phyloP scores from a whole-genome alignment of 2,329 filamentous ascomycete species.

The Fusarium miscanthi region DNA sequence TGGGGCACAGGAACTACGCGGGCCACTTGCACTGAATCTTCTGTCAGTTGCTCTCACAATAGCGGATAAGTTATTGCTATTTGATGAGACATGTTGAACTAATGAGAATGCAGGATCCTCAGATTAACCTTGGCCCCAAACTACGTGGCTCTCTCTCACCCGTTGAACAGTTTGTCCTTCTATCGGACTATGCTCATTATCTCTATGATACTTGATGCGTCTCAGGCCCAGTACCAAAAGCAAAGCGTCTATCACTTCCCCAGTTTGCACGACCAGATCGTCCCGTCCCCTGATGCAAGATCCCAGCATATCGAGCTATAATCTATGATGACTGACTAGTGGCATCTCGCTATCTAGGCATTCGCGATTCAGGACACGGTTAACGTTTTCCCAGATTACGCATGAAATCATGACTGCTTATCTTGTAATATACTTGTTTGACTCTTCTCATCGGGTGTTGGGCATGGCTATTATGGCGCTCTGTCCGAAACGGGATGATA shows the following conservation, averaged over 20 bases:
- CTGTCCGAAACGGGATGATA: constrained; percentile 20
- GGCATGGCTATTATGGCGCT: background rate
- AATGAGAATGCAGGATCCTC: background rate
- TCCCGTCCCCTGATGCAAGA: constrained; percentile 40
- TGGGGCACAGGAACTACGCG: background rate
- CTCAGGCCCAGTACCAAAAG: constrained; percentile 17
- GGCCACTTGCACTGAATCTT: background rate
- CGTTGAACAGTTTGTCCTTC: background rate
- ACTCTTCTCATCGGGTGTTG: background rate
- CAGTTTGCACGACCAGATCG: constrained; percentile 36
- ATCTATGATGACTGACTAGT: constrained; percentile 18
- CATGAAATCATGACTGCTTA: constrained; percentile 15
- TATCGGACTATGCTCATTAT: background rate
- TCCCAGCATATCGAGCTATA: constrained; percentile 28
- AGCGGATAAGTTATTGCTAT: background rate
- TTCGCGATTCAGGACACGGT: constrained; percentile 21
- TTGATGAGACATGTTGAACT: background rate
- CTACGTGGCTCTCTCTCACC: background rate
- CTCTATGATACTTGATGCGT: constrained; percentile 23
- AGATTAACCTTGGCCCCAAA: background rate
- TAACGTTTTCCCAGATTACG: constrained; percentile 30
- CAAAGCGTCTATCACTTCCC: constrained; percentile 22
- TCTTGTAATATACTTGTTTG: constrained; percentile 6
- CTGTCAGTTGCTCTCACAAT: background rate
- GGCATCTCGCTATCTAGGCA: constrained; percentile 2